These are phyloP conservation scores for Mycosphaerella sp. DNA, from an alignment of 2,329 filamentous ascomycete genomes.

Conservation along the genomic window DNA sequence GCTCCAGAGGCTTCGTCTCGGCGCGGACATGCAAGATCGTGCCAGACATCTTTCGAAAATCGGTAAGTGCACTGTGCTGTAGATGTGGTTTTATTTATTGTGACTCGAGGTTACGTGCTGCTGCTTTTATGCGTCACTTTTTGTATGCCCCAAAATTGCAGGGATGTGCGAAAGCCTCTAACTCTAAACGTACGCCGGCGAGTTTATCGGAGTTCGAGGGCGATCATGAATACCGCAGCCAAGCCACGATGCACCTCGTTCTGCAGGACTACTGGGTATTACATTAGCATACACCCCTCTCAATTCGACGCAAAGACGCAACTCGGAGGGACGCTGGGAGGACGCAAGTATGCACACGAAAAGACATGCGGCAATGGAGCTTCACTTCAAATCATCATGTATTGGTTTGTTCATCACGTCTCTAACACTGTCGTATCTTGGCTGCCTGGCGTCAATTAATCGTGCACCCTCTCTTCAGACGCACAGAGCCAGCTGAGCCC, in stretches of 20 bases:
- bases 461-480: constrained; percentile 7
- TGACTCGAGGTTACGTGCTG: neutral
- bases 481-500: constrained; percentile 12
- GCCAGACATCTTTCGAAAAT: constrained; percentile 22
- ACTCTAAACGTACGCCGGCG: neutral
- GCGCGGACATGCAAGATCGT: constrained; percentile 32
- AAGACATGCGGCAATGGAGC: no score
- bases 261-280: no score
- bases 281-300: no score
- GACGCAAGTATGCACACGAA: no score
- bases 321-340: no score
- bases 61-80: neutral
- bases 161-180: neutral
- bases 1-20: constrained; percentile 37
- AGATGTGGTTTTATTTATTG: neutral
- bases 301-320: no score
- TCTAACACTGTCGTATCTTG: neutral
- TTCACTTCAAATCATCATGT: neutral
- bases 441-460: neutral
- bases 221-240: neutral
- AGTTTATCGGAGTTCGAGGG: neutral
- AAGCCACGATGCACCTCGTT: neutral
- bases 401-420: neutral
- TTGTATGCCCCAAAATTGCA: neutral
- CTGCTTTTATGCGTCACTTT: neutral